Conservation (phyloP, 202 grass and related monocot genomes). For the Tripidium arundinaceum region DNA sequence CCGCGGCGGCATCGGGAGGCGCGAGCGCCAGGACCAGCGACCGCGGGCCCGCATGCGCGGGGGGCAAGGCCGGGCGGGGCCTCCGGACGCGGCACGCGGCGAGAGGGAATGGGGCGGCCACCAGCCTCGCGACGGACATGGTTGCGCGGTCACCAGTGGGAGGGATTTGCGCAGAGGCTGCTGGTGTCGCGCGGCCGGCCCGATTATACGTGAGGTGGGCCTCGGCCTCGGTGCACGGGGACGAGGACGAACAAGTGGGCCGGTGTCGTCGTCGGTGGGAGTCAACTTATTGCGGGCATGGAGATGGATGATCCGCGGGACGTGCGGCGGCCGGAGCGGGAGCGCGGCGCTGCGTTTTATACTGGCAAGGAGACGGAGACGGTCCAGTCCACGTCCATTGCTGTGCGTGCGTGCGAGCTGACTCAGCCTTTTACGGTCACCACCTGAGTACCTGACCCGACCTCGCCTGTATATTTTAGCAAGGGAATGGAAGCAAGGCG, state of each 20-base stretch:
- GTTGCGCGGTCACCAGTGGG: no score
- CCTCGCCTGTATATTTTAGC: not conserved
- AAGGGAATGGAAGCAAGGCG: no score
- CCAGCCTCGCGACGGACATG: no score
- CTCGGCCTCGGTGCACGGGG: no score
- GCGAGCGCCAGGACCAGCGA: constrained; percentile 26
- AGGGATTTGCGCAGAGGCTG: no score
- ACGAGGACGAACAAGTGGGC: constrained; percentile 24
- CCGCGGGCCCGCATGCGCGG: no score
- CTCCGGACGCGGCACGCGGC: no score
- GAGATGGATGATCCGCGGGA: not conserved
- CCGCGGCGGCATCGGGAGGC: no score
- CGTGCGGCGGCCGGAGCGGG: not conserved
- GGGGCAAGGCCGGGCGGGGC: no score
- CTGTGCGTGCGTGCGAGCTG: not conserved
- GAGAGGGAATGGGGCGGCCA: no score
- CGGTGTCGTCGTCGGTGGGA: not conserved
- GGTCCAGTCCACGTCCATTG: not conserved
- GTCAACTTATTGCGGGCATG: not conserved
- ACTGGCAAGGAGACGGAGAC: not conserved
- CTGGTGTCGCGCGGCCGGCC: no score
- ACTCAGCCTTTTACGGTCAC: not conserved
- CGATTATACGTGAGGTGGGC: not conserved
- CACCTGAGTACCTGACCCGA: no score
- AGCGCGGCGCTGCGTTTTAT: not conserved